Evolutionary conservation across 2,329 filamentous ascomycete species (phyloP).

Genomic region (Penicillium sp.): DNA sequence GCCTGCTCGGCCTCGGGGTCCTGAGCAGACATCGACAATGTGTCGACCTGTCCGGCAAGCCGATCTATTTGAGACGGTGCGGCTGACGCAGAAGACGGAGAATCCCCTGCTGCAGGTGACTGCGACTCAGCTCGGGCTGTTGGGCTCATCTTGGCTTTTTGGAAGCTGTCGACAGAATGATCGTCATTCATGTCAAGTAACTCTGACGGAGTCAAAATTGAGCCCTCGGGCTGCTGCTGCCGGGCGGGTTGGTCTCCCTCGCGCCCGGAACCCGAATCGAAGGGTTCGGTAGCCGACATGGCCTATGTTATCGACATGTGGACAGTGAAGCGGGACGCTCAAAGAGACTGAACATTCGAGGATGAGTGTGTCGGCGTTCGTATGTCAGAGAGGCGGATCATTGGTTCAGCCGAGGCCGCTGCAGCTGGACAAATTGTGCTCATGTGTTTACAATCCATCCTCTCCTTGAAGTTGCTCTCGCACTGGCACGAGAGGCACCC

Average conservation of each 20-base stretch:
- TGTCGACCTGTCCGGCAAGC: constrained; percentile 26
- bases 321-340: constrained; percentile 9
- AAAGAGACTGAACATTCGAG: constrained; percentile 6
- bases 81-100: constrained; percentile 8
- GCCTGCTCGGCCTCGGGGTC: constrained; percentile 14
- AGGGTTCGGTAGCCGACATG: constrained; percentile 31
- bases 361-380: constrained; percentile 20
- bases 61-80: constrained; percentile 15
- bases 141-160: constrained; percentile 12
- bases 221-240: constrained; percentile 23
- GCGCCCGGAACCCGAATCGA: constrained; percentile 20
- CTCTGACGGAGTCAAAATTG: constrained; percentile 16
- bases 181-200: constrained; percentile 18
- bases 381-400: constrained; percentile 29
- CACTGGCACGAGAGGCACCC: too few species aligned
- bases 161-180: constrained; percentile 8
- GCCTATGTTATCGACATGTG: constrained; percentile 39
- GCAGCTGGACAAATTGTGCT: neutral
- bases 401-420: constrained; percentile 27
- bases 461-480: too few species aligned
- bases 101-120: neutral
- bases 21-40: constrained; percentile 26
- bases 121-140: constrained; percentile 6
- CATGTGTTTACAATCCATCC: neutral
- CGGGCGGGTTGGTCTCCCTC: constrained; percentile 19